Conservation (phyloP, 495 filamentous ascomycete species). For the Penicillium antarcticum region DNA sequence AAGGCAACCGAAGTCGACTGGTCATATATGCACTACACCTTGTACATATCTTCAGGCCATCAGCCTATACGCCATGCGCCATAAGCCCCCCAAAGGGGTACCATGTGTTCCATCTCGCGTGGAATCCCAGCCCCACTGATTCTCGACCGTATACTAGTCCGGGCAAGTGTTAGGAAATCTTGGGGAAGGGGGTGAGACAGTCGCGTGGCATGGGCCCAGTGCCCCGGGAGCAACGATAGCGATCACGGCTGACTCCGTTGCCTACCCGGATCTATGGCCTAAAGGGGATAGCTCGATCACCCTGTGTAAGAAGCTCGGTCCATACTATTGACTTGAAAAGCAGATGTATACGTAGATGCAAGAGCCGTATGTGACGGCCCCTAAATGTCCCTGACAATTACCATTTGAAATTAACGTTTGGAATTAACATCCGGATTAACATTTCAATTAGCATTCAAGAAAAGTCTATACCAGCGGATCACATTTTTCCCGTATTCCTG, state of each 20-base stretch:
- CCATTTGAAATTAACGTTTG: not conserved
- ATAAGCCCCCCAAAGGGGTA: not conserved
- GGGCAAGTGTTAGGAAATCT: not conserved
- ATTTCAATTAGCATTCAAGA: not conserved
- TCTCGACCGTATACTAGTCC: conserved; percentile 3
- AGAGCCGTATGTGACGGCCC: too few relatives aligned
- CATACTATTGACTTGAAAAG: not conserved
- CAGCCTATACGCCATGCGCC: not conserved
- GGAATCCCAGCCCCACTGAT: conserved; percentile 5
- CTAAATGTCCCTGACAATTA: not conserved
- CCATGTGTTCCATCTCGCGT: not conserved
- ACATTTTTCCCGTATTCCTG: conserved; percentile 2
- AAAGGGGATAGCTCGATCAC: conserved; percentile 8
- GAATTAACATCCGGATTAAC: not conserved
- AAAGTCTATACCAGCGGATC: conserved; percentile 1
- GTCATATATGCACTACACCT: not conserved
- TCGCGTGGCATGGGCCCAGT: conserved; percentile 9
- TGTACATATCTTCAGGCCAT: not conserved
- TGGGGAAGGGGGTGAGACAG: conserved; percentile 3
- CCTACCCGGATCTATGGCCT: conserved; percentile 9
- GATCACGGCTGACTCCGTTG: conserved; percentile 11
- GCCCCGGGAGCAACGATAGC: conserved; percentile 5
- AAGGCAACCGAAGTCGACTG: conserved; percentile 3
- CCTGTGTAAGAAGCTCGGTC: not conserved
- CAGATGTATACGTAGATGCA: not conserved